Percentiles rank a stretch among this genome's conserved stretches.
Evolutionary conservation across 257 asterid genomes (phyloP).

Genomic region (Cynanchum wilfordii): DNA sequence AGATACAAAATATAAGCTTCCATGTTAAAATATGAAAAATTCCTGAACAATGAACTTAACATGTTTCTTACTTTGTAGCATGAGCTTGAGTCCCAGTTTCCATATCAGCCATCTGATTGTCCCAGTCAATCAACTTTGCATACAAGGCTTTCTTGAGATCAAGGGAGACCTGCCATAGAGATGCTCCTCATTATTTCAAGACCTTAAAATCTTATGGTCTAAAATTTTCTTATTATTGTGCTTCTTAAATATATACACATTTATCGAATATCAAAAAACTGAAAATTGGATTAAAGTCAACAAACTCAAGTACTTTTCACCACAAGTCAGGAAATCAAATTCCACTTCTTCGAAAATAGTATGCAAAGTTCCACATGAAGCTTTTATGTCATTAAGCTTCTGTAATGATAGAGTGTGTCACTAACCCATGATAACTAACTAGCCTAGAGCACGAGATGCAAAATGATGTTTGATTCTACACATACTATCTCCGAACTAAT

Average conservation of each 20-base stretch:
- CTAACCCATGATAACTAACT: neutral
- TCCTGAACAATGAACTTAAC: conserved; percentile 12
- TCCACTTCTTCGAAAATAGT: neutral
- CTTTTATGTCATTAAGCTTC: neutral
- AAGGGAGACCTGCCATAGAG: conserved; percentile 61
- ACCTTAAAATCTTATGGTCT: neutral
- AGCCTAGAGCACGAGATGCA: no score
- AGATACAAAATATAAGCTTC: conserved; percentile 26
- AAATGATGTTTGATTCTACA: neutral
- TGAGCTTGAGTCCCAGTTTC: conserved; percentile 73
- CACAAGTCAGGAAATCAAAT: neutral
- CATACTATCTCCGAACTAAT: neutral
- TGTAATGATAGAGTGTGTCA: neutral
- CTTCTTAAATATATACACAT: neutral
- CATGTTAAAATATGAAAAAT: neutral
- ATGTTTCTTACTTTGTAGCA: conserved; percentile 76
- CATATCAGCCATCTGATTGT: conserved; percentile 82
- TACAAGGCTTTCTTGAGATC: conserved; percentile 95
- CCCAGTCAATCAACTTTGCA: conserved; percentile 98
- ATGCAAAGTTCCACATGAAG: neutral
- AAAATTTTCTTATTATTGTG: neutral
- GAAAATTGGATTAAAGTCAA: neutral
- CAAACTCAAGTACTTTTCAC: neutral
- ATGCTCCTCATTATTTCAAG: neutral
- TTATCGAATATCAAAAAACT: neutral